Evolutionary conservation across 2,329 filamentous ascomycete genomes (phyloP), one percentile per base, ranked within the genome.

Genomic region (Stagonosporopsis tanaceti): DNA sequence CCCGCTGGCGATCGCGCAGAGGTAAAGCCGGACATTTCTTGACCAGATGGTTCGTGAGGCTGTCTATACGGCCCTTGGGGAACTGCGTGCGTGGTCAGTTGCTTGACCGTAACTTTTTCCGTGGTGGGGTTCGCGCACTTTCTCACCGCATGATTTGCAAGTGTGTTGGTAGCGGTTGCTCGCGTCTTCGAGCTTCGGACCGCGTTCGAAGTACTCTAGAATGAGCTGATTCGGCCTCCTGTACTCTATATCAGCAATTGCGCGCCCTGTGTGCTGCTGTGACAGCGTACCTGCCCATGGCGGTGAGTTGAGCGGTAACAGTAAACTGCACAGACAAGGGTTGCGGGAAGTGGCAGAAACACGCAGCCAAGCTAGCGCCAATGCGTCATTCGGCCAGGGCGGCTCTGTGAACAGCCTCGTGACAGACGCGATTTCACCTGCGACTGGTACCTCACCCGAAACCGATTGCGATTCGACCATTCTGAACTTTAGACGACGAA

Each of bases 121-220:
- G 53, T 52, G 30, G 62, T 57, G 65, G 59, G 64, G 60, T 52
- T 47, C 50, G 48, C 59, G 40, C 50, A 80, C 79, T 67, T 90
- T 89, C 77, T 95, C 90, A 65, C 92, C 92, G 75, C 92, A 96
- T 64, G 88, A 84, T 76, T 91, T 94, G 85, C 93, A 97, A 12
- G 91, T 95, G 73, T 97, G 92, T 68, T 92, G 89, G 73, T 97
- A 97, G 57, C 93, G 87, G 76, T 96, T 97, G 80, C 91, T 95
- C 63, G 91, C 89, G 79, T 97, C 92, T 72, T 89, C 87, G 69
- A 97, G 85, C 79, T 97, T 97, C 37, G 87, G 85, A 9, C 93
- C 93, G 66, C 93, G 87, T 75, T 91, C 87, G 77, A 97, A 97
- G 81, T 92, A 95, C 78, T 94, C 88, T 76, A 91, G 84, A 75